Evolutionary conservation across 2,329 filamentous ascomycete species (phyloP).

Genomic region (Furcasterigmium furcatum): DNA sequence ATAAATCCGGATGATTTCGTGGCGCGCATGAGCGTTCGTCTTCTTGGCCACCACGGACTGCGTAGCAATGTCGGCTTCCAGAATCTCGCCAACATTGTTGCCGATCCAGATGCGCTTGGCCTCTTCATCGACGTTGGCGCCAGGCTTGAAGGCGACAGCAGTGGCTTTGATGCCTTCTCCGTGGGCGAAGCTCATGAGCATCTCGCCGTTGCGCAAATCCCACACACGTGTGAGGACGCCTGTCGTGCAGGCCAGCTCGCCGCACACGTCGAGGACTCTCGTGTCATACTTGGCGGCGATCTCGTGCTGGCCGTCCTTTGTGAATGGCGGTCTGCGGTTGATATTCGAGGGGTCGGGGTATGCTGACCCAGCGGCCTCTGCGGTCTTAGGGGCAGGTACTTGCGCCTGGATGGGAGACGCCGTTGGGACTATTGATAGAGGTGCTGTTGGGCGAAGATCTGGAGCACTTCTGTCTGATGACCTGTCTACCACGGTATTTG

Average conservation of each 20-base stretch:
- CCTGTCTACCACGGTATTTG: conserved; percentile 38
- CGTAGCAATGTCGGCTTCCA: conserved; percentile 79
- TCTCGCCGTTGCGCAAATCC: conserved; percentile 78
- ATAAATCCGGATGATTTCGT: conserved; percentile 80
- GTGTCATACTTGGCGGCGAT: conserved; percentile 86
- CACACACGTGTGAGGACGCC: conserved; percentile 86
- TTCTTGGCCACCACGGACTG: conserved; percentile 69
- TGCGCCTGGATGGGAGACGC: neutral
- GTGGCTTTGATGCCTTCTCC: conserved; percentile 82
- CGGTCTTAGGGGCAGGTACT: neutral
- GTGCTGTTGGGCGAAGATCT: conserved; percentile 29
- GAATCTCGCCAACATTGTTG: conserved; percentile 81
- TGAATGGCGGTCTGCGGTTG: conserved; percentile 78
- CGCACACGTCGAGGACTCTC: conserved; percentile 82
- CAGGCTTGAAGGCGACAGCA: conserved; percentile 82
- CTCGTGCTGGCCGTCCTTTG: conserved; percentile 68
- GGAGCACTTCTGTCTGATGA: conserved; percentile 29
- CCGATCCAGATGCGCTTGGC: conserved; percentile 85
- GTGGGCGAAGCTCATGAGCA: conserved; percentile 76
- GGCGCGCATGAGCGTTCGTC: conserved; percentile 69
- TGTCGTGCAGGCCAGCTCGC: conserved; percentile 81
- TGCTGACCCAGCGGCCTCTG: conserved; percentile 45
- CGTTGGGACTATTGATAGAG: conserved; percentile 13
- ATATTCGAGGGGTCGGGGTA: conserved; percentile 83
- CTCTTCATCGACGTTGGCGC: conserved; percentile 72